A percentile compares a stretch with the other conserved stretches of the same genome.
Evolutionary conservation across 2,329 filamentous ascomycete species (phyloP).

Genomic region (Neodidymelliopsis sp.): DNA sequence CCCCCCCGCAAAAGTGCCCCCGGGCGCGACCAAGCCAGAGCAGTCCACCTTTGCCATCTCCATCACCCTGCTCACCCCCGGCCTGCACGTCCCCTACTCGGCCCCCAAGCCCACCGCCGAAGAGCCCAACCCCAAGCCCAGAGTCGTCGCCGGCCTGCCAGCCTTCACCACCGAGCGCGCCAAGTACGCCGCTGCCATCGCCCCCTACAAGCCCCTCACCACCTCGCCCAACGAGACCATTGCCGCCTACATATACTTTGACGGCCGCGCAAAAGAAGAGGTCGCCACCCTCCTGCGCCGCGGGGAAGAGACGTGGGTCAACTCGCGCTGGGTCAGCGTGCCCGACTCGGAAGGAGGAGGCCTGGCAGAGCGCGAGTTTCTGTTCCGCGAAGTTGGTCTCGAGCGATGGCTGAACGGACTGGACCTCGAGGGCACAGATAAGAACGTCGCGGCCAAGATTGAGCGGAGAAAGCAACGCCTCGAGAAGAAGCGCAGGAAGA

Average conservation of each 20-base stretch:
- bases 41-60: conserved; percentile 97
- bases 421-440: conserved; percentile 82
- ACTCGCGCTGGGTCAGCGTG: conserved; percentile 96
- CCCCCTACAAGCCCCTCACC: conserved; percentile 90
- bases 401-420: conserved; percentile 97
- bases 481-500: conserved; percentile 85
- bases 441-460: conserved; percentile 81
- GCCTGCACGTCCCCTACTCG: conserved; percentile 90
- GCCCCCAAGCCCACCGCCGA: conserved; percentile 79
- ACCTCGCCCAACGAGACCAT: conserved; percentile 95
- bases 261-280: conserved; percentile 93
- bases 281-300: conserved; percentile 91
- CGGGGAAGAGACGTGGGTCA: conserved; percentile 98
- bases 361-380: conserved; percentile 92
- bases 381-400: conserved; percentile 95
- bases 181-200: conserved; percentile 66
- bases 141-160: conserved; percentile 77
- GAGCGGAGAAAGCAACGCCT: conserved; percentile 70
- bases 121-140: conserved; percentile 81
- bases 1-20: conserved; percentile 79
- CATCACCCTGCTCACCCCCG: conserved; percentile 90
- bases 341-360: conserved; percentile 91
- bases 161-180: conserved; percentile 61
- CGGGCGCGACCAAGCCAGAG: conserved; percentile 76
- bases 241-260: conserved; percentile 98